phyloP scores from a whole-genome alignment of 2,329 filamentous ascomycete genomes.

The Cryphonectria carpinicola region DNA sequence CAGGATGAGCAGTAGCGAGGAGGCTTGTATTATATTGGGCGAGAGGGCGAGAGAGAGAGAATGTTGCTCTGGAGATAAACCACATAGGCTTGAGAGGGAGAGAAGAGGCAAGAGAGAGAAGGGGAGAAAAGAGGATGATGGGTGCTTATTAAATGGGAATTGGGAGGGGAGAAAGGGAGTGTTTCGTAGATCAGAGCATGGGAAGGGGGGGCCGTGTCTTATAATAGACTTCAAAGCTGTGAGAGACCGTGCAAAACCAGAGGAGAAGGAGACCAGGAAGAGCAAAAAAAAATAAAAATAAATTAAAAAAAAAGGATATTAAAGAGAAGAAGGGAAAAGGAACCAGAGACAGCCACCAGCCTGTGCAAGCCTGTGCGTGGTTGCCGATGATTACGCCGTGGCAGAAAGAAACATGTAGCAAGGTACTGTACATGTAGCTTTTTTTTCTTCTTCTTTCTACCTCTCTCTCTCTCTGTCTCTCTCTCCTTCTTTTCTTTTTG shows the following conservation, averaged over 20 bases:
- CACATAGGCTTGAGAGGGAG: conserved; percentile 20
- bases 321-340: not conserved
- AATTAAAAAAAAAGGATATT: not conserved
- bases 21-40: not conserved
- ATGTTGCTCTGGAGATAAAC: not conserved
- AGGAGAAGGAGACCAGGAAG: too few relatives aligned
- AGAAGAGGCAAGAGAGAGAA: conserved; percentile 14
- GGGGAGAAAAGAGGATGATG: conserved; percentile 12
- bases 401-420: conserved; percentile 13
- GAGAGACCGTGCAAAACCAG: conserved; percentile 22
- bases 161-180: conserved; percentile 26
- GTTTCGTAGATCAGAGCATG: conserved; percentile 29
- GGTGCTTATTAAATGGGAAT: conserved; percentile 25
- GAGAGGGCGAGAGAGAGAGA: not conserved
- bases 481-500: not conserved
- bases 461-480: not conserved
- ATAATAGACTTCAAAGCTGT: conserved; percentile 31
- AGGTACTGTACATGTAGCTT: conserved; percentile 2
- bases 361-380: conserved; percentile 14
- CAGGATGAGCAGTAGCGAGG: conserved; percentile 15
- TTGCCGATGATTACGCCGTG: conserved; percentile 15
- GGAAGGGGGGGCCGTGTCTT: conserved; percentile 32
- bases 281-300: not conserved
- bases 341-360: not conserved
- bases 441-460: not conserved